These are phyloP conservation scores for Scheffersomyces illinoinensis DNA, from an alignment of 1,139 yeast genomes.

Conservation along the genomic window DNA sequence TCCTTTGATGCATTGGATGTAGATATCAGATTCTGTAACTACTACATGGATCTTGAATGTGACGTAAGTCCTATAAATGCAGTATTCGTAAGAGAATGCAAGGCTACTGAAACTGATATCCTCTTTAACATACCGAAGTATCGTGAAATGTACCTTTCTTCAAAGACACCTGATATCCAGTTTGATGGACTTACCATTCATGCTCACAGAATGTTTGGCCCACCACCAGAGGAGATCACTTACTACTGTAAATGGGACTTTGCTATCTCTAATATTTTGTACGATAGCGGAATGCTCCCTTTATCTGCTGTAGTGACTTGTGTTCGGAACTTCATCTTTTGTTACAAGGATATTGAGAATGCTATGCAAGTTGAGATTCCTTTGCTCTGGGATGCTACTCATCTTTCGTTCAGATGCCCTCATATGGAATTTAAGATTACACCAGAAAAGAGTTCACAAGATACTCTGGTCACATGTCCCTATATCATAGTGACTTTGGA, in stretches of 20 bases:
- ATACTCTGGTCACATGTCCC: constrained; percentile 9
- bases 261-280: constrained; percentile 56
- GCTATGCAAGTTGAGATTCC: constrained; percentile 59
- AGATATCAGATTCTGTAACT: constrained; percentile 84
- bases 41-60: constrained; percentile 83
- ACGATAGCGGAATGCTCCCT: constrained; percentile 55
- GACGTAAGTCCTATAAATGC: constrained; percentile 52
- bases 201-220: constrained; percentile 90
- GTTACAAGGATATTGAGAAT: constrained; percentile 76
- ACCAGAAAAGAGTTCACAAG: neutral
- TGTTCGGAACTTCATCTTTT: constrained; percentile 52
- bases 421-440: constrained; percentile 25
- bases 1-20: constrained; percentile 68
- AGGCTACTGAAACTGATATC: constrained; percentile 15
- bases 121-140: constrained; percentile 31
- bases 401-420: constrained; percentile 52
- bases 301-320: constrained; percentile 47
- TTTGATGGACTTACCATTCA: constrained; percentile 71
- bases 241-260: constrained; percentile 91
- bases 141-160: constrained; percentile 16
- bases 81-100: constrained; percentile 21
- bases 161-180: constrained; percentile 40
- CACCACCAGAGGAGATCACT: constrained; percentile 86
- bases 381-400: constrained; percentile 66
- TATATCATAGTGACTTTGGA: constrained; percentile 27